phyloP scores from a whole-genome alignment of 257 asterid genomes.

The Jacaranda copaia region DNA sequence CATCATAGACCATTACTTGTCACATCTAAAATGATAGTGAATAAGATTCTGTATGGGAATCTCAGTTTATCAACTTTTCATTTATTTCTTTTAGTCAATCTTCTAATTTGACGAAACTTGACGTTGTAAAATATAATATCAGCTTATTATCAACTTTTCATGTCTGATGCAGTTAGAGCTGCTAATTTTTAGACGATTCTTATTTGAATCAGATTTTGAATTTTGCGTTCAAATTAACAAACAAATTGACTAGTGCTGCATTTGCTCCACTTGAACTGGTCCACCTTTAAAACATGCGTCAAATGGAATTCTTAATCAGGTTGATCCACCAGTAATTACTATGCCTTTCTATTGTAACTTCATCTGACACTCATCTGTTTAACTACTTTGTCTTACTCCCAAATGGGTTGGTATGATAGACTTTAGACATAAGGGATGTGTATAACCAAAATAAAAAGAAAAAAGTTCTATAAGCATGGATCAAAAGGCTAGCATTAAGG shows the following conservation, averaged over 20 bases:
- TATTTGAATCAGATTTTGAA: background rate
- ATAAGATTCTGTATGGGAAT: background rate
- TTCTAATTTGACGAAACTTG: background rate
- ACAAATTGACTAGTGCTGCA: constrained; percentile 5
- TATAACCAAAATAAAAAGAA: background rate
- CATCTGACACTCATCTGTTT: background rate
- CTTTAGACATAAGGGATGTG: background rate
- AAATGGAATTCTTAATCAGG: background rate
- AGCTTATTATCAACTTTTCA: no score
- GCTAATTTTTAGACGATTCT: no score
- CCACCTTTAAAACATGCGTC: background rate
- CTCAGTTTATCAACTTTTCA: background rate
- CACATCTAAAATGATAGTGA: background rate
- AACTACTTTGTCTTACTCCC: background rate
- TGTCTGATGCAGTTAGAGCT: background rate
- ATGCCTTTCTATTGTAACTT: background rate
- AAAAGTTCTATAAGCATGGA: background rate
- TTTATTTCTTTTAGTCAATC: background rate
- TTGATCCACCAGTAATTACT: background rate
- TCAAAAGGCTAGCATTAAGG: background rate
- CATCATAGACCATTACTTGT: background rate
- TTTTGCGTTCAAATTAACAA: background rate
- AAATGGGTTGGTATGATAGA: background rate
- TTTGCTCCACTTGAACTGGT: background rate
- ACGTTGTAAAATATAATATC: background rate